Evolutionary conservation across 2,329 filamentous ascomycete species (phyloP).

Genomic region (Colletotrichum tropicicola): DNA sequence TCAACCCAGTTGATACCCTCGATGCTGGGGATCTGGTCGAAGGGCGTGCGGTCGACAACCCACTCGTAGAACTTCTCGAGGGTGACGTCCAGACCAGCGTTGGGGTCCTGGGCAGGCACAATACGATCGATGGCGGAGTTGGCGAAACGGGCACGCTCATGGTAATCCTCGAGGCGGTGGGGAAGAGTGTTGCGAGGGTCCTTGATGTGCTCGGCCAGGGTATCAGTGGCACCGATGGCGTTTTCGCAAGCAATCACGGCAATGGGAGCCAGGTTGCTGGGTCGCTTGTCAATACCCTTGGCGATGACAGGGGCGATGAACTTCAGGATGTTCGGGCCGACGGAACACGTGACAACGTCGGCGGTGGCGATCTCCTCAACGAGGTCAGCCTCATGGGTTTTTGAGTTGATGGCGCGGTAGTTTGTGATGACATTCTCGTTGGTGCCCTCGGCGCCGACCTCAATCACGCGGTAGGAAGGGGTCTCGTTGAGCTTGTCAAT

Average conservation of each 20-base stretch:
- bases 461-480: conserved; percentile 88
- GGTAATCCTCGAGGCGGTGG: conserved; percentile 73
- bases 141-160: conserved; percentile 84
- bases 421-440: conserved; percentile 86
- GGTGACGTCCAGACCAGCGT: conserved; percentile 87
- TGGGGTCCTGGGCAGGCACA: conserved; percentile 85
- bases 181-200: conserved; percentile 75
- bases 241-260: conserved; percentile 99
- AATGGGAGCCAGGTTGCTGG: conserved; percentile 71
- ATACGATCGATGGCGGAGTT: conserved; percentile 99
- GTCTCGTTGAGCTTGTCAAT: conserved; percentile 82
- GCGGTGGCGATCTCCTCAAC: conserved; percentile 87
- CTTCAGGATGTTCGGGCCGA: conserved; percentile 94
- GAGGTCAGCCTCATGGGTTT: conserved; percentile 81
- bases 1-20: conserved; percentile 93
- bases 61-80: conserved; percentile 99
- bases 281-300: conserved; percentile 86
- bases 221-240: conserved; percentile 92
- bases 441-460: conserved; percentile 87
- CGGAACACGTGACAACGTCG: conserved; percentile 94
- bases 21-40: conserved; percentile 79
- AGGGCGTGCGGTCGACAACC: conserved; percentile 91
- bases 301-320: conserved; percentile 97
- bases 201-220: conserved; percentile 83
- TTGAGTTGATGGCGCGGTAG: conserved; percentile 97